Evolutionary conservation across 768 basidiomycete genomes (phyloP), one percentile per base, ranked within the genome.

Genomic region (Pisolithus microcarpus): DNA sequence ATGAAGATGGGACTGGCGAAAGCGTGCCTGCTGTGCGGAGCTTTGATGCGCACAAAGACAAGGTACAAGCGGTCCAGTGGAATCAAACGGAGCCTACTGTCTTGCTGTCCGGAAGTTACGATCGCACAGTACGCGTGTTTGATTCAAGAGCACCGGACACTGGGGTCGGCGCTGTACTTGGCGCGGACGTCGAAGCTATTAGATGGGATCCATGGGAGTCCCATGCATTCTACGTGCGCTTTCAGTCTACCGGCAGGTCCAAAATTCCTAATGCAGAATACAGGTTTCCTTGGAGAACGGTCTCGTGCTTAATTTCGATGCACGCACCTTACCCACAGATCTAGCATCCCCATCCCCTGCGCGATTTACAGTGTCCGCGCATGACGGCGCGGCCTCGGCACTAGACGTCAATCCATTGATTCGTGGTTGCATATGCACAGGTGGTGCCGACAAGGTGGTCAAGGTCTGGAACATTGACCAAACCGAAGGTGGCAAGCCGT

Each of bases 51-150:
- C 91, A 93, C 65, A 88, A 82, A 64, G 93, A 96, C 68, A 97
- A 95, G 72, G 90, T 99, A 19, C 94, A 97, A 69, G 83, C 89
- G 2, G 91, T 99, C 7, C 87, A 93, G 60, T 99, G 96, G 96
- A 96, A 96, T 65, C 77, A 81, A 30, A 76, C 77, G 49, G 87
- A 96, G 55, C 89, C 94, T 18, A 88, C 85, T 7, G 91, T 96
- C 24, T 72, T 99, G 36, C 72, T 99, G 50, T 94, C 91, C 9
- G 96, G 95, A 19, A 88, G 91, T 53, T 97, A 91, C 62, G 96
- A 97, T 70, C 82, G 93, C 36, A 94, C 90, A 0, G 91, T 98
- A n/a, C 76, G 91, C 52, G 87, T 89, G 24, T 97, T 96, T 67
- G 96, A 99, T 68, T 85, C 89, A 13, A 74, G 95, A 46, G 81